Percentiles rank a stretch among this genome's conserved stretches.
Conservation (phyloP, 2,329 filamentous ascomycete species). For the Phoma sp. region DNA sequence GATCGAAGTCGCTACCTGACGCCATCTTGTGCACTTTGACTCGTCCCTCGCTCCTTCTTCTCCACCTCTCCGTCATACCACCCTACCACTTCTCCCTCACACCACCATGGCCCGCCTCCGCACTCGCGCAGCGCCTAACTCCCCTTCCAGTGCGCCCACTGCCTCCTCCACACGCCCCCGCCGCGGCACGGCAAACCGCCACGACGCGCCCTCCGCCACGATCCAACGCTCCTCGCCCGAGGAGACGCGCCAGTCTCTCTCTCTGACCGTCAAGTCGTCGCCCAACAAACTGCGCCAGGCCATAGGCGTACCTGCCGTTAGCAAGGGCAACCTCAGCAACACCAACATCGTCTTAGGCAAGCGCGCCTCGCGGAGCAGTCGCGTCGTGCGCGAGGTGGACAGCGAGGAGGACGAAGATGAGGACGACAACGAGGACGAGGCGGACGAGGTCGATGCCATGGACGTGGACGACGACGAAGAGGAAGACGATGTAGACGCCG, state of each 20-base stretch:
- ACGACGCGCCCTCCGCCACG: slow-evolving; percentile 38
- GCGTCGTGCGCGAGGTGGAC: slow-evolving; percentile 49
- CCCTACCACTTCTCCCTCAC: slow-evolving; percentile 3
- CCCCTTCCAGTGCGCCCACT: slow-evolving; percentile 45
- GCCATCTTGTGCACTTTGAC: slow-evolving; percentile 7
- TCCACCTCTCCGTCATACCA: neutral
- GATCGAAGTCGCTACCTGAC: slow-evolving; percentile 21
- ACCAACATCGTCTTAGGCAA: slow-evolving; percentile 48
- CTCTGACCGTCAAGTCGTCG: slow-evolving; percentile 58
- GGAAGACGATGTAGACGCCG: slow-evolving; percentile 45
- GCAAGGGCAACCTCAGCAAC: slow-evolving; percentile 41
- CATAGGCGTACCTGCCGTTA: slow-evolving; percentile 44
- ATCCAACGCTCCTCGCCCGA: slow-evolving; percentile 51
- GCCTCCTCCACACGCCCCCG: slow-evolving; percentile 47
- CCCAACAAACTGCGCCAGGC: slow-evolving; percentile 58
- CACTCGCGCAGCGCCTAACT: slow-evolving; percentile 43
- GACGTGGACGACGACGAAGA: slow-evolving; percentile 50
- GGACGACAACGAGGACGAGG: slow-evolving; percentile 48
- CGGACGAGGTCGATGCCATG: slow-evolving; percentile 50
- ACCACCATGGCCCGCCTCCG: slow-evolving; percentile 47
- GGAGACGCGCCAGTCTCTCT: slow-evolving; percentile 53
- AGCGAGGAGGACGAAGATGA: slow-evolving; percentile 52
- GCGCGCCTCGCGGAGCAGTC: slow-evolving; percentile 47
- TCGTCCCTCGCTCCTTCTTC: no score
- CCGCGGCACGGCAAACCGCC: slow-evolving; percentile 44